Evolutionary conservation across 2,329 filamentous ascomycete species (phyloP), one percentile per base, ranked within the genome.

Genomic region (Exophiala bonariae): DNA sequence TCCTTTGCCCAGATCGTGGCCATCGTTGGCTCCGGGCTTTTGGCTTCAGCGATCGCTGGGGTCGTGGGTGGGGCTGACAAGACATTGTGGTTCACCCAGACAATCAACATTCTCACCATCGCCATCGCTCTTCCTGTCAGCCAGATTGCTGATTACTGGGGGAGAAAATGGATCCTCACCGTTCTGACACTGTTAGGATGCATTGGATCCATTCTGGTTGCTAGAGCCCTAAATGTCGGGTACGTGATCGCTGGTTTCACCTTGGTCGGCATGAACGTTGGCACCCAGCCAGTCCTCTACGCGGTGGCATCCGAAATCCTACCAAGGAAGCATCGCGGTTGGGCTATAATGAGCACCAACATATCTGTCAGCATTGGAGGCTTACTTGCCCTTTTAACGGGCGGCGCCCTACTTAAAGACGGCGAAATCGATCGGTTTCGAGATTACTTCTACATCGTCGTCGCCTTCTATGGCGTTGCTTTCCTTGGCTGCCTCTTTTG

Each of bases 401-500:
- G 47, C 8, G 40, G 47, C 7, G 37, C 38, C 2, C 35, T 54
- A 5, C 30, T 41, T 3, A 33, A 16, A 7, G 14, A 44, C 30
- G 31, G 38, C 16, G 11, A 42, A 17, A 38, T 47, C 23, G 40
- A 47, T 22, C 23, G 41, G 19, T 54, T 22, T 26, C 47, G 50
- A 10, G 47, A 40, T 16, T 50, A 50, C 26, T 42, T 20, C 23
- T 54, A 54, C 37, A 42, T 54, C 14, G 35, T 17, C 13, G 43
- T 43, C 3, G 50, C 26, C 3, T 13, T 50, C 14, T 35, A 41
- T 47, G 64, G 62, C 4, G 59, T 71, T 28, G 70, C 70, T 9
- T 57, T 73, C 30, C 37, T 72, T 39, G 62, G 66, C 43, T 69
- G 68, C 1, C 35, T 65, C 3, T 33, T 69, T 11, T 74, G 72